phyloP scores from a whole-genome alignment of 768 basidiomycete genomes.

The Russula sp. region DNA sequence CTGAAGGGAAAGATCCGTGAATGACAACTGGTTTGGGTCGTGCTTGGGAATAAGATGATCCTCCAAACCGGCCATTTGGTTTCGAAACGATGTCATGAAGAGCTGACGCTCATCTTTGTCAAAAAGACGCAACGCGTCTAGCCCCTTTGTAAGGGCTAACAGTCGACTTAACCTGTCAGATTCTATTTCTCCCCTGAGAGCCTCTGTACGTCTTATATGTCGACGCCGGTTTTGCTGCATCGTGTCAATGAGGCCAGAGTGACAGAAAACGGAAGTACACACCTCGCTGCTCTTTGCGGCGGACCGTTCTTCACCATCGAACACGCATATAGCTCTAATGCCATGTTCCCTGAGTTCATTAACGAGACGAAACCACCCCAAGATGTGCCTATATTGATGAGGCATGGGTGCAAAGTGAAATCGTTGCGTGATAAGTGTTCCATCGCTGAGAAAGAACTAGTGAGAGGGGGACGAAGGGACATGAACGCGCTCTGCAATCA shows the following conservation, averaged over 20 bases:
- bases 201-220: slow-evolving; percentile 47
- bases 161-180: slow-evolving; percentile 55
- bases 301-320: slow-evolving; percentile 69
- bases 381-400: slow-evolving; percentile 64
- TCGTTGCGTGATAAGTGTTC: slow-evolving; percentile 80
- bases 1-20: neutral
- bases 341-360: slow-evolving; percentile 56
- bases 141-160: slow-evolving; percentile 34
- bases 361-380: slow-evolving; percentile 74
- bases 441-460: slow-evolving; percentile 55
- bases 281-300: slow-evolving; percentile 73
- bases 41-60: slow-evolving; percentile 1
- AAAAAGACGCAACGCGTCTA: slow-evolving; percentile 31
- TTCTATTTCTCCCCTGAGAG: slow-evolving; percentile 57
- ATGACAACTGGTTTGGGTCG: neutral
- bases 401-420: slow-evolving; percentile 69
- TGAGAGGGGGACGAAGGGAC: slow-evolving; percentile 13
- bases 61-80: slow-evolving; percentile 8
- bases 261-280: slow-evolving; percentile 24
- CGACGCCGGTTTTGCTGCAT: slow-evolving; percentile 56
- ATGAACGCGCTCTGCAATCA: slow-evolving; percentile 38
- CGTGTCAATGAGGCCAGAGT: neutral
- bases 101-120: slow-evolving; percentile 32
- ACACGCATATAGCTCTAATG: slow-evolving; percentile 69
- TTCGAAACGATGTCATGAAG: slow-evolving; percentile 38